Conservation (phyloP, 2,329 filamentous ascomycete species). For the Passalora sequoiae region DNA sequence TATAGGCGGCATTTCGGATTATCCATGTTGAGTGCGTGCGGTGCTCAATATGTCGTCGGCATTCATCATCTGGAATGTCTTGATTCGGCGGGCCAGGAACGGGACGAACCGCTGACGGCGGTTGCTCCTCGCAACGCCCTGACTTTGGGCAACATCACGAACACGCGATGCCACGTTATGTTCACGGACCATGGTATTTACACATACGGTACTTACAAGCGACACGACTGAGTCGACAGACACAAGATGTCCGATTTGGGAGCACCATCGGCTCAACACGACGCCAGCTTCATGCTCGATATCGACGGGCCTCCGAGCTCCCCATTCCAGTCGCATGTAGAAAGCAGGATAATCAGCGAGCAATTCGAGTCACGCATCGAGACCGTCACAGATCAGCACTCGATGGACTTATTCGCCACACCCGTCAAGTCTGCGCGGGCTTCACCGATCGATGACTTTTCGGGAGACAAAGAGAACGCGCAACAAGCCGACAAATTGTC, state of each 20-base stretch:
- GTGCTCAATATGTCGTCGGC: no score
- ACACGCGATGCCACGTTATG: no score
- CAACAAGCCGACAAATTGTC: slow-evolving; percentile 24
- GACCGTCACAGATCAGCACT: slow-evolving; percentile 18
- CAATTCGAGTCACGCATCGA: slow-evolving; percentile 23
- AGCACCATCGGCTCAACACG: no score
- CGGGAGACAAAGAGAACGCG: slow-evolving; percentile 33
- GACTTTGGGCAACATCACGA: no score
- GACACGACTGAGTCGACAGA: no score
- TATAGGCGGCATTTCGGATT: no score
- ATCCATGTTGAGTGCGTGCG: no score
- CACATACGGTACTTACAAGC: no score
- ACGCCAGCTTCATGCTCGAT: slow-evolving; percentile 28
- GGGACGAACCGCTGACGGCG: not conserved
- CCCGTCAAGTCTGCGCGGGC: slow-evolving; percentile 11
- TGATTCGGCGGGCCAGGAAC: not conserved
- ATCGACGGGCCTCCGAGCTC: slow-evolving; percentile 42
- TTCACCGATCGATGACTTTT: slow-evolving; percentile 7
- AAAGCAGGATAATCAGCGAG: slow-evolving; percentile 31
- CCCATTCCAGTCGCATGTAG: slow-evolving; percentile 45
- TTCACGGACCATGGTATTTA: no score
- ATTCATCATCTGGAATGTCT: no score
- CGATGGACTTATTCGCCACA: slow-evolving; percentile 19
- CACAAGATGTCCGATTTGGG: no score
- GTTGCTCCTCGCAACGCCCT: not conserved